These are phyloP conservation scores for Aureobasidium namibiae DNA, from an alignment of 2,329 filamentous ascomycete genomes.

Conservation along the genomic window DNA sequence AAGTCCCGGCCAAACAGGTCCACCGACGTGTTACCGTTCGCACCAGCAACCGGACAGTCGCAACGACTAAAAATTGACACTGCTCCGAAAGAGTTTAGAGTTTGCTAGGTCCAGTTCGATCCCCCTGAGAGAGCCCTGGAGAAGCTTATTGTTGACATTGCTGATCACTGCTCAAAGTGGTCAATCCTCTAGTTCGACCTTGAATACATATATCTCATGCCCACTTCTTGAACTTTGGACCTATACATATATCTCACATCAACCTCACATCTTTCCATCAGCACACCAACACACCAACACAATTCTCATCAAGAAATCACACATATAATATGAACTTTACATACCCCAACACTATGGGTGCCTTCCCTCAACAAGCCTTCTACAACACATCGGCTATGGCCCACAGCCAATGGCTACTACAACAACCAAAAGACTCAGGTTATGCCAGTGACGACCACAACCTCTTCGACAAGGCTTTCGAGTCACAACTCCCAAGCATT, in stretches of 20 bases:
- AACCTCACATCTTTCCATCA: not conserved
- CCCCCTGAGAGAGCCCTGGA: not conserved
- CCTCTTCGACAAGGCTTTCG: constrained; percentile 10
- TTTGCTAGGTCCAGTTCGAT: not conserved
- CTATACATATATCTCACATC: constrained; percentile 3
- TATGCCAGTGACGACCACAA: constrained; percentile 8
- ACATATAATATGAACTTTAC: constrained; percentile 1
- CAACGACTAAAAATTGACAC: constrained; percentile 4
- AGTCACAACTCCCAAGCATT: not conserved
- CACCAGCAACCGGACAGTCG: not conserved
- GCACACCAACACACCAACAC: not conserved
- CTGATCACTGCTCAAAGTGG: not conserved
- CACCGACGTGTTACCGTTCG: constrained; percentile 3
- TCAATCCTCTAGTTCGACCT: not conserved
- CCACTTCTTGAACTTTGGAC: too few species aligned
- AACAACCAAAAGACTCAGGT: constrained; percentile 12
- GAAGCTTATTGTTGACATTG: constrained; percentile 3
- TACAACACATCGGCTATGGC: constrained; percentile 1
- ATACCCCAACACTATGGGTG: not conserved
- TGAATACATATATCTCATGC: too few species aligned
- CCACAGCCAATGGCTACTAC: constrained; percentile 7
- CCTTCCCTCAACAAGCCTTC: constrained; percentile 2
- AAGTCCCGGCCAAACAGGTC: not conserved
- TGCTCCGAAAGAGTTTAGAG: constrained; percentile 2
- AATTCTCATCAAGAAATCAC: not conserved